Evolutionary conservation across 495 filamentous ascomycete genomes (phyloP).

Genomic region (Penicillium coprophilum): DNA sequence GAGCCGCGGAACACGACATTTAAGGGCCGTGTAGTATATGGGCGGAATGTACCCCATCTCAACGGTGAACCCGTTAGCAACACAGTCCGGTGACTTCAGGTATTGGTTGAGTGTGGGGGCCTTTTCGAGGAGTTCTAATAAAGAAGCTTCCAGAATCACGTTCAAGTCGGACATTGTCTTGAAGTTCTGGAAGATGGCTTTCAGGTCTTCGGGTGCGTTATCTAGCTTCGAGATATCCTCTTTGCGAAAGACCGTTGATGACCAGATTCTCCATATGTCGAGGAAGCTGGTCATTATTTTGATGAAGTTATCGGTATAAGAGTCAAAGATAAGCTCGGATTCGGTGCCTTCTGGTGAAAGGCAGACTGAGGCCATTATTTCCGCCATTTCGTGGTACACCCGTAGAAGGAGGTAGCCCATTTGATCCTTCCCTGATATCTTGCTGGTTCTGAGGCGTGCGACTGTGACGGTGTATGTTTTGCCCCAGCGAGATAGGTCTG

Average conservation of each 20-base stretch:
- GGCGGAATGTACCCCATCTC: slow-evolving; percentile 54
- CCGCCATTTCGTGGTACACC: slow-evolving; percentile 47
- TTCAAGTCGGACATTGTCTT: not conserved
- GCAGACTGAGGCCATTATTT: slow-evolving; percentile 45
- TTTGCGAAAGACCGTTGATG: not conserved
- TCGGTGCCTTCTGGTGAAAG: slow-evolving; percentile 19
- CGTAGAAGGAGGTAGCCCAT: slow-evolving; percentile 35
- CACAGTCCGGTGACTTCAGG: slow-evolving; percentile 10
- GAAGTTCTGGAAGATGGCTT: not conserved
- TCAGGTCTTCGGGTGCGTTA: not conserved
- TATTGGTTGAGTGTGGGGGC: not conserved
- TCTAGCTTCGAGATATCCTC: not conserved
- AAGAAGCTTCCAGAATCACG: slow-evolving; percentile 1
- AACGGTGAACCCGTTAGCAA: slow-evolving; percentile 33
- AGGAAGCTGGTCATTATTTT: slow-evolving; percentile 33
- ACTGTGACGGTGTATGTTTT: slow-evolving; percentile 16
- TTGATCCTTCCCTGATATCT: slow-evolving; percentile 11
- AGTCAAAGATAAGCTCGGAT: slow-evolving; percentile 45
- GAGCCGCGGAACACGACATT: slow-evolving; percentile 53
- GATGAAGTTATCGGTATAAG: slow-evolving; percentile 38
- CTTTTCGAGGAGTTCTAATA: slow-evolving; percentile 11
- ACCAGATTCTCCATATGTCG: slow-evolving; percentile 30
- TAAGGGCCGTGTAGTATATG: slow-evolving; percentile 53
- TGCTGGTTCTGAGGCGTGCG: slow-evolving; percentile 4
- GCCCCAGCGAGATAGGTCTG: slow-evolving; percentile 18